Base-by-base conservation (phyloP, 176 grass and related monocot species). In the Aechmea fasciata region DNA sequence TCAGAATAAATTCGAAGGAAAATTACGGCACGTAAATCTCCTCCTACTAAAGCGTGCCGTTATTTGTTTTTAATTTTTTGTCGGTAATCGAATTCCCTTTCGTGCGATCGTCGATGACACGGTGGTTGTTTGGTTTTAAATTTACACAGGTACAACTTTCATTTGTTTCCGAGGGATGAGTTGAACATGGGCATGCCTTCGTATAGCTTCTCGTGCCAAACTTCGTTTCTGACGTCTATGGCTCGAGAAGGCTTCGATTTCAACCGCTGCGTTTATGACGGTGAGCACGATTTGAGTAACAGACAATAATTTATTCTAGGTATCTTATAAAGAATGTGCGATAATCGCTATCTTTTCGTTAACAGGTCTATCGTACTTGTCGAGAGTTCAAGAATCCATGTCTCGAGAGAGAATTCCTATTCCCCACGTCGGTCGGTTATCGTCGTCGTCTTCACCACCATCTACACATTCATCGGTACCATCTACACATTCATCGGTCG, bases 221-320 rank as follows among this genome's bases (percentile, higher is more conserved):
- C 86, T 69, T 97, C 86, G 63, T 85, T 84, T 84, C 83, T 97
- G 48, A 73, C 79, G 79, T 85, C 77, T 72, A 80, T 97, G 81
- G 93, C 89, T 76, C 84, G 49, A 73, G 82, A 90, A 85, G 89
- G 89, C 62, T 97, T 97, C 85, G 89, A 97, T 92, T 97, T 97
- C 77, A 97, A 97, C 85, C 78, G 64, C 65, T 92, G 89, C 69
- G 90, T 97, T 76, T 92, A 97, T 59, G 82, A 97, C 85, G 93
- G 93, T 92, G 49, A 83, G 83, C 69, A 12, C 11, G 69, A 49
- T 52, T 15, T 25, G 52, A 5, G 33, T 3, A 10, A n/a, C 18
- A 52, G 70, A 65, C 14, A 17, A 59, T 19, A 59, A 18, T 59
- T 59, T 1, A 59, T 18, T 59, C 19, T 15, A 17, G 9, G 15